phyloP scores from a whole-genome alignment of 2,329 filamentous ascomycete genomes.

The Fusarium ambrosium region DNA sequence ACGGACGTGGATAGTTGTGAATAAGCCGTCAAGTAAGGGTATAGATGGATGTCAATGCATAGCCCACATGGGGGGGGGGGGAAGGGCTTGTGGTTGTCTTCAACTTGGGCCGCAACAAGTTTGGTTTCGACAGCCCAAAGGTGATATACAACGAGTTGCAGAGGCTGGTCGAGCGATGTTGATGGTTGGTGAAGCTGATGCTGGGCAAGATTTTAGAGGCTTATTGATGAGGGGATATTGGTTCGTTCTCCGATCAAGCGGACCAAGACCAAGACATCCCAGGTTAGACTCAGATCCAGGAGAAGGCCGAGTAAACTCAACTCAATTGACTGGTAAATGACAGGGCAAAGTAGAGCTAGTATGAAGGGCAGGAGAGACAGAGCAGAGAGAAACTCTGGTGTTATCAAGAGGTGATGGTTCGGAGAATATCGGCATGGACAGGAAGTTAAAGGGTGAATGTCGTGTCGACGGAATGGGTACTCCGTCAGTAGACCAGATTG shows the following conservation, averaged over 20 bases:
- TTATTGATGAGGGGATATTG: conserved; percentile 29
- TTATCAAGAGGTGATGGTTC: not conserved
- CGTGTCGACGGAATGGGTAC: not conserved
- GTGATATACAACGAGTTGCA: not conserved
- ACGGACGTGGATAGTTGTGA: conserved; percentile 1
- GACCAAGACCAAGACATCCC: conserved; percentile 16
- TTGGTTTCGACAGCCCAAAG: not conserved
- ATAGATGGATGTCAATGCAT: conserved; percentile 14
- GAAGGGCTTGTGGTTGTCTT: not conserved
- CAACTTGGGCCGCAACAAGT: not conserved
- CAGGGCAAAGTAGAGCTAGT: not conserved
- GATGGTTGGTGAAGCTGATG: conserved; percentile 4
- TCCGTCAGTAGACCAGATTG: conserved; percentile 8
- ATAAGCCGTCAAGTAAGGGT: conserved; percentile 3
- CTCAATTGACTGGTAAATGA: conserved; percentile 12
- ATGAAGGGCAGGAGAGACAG: not conserved
- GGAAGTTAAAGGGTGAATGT: conserved; percentile 6
- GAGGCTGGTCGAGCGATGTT: conserved; percentile 2
- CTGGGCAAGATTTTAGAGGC: conserved; percentile 26
- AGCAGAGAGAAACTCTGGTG: not conserved
- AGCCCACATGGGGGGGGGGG: not conserved
- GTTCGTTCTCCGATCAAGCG: conserved; percentile 34
- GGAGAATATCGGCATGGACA: conserved; percentile 22
- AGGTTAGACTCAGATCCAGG: conserved; percentile 35
- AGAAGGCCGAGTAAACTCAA: conserved; percentile 10